Evolutionary conservation across 2,329 filamentous ascomycete genomes (phyloP).

Genomic region (Ceratocystiopsis brevicomis): DNA sequence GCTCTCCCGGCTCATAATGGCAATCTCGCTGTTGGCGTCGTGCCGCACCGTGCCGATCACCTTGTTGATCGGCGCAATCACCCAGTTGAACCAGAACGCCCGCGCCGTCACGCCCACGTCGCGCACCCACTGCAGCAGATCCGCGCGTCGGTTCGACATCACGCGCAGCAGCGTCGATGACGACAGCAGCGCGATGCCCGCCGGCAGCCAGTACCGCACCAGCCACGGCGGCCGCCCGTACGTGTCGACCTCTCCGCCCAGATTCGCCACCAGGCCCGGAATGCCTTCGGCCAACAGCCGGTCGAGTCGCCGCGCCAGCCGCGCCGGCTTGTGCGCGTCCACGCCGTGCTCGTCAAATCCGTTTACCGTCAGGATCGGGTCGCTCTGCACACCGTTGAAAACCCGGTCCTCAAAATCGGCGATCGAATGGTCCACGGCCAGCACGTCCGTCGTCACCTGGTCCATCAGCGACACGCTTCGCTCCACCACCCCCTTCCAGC

Average conservation of each 20-base stretch:
- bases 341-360: slow-evolving; percentile 31
- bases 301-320: slow-evolving; percentile 48
- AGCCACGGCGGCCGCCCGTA: slow-evolving; percentile 60
- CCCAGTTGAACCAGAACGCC: slow-evolving; percentile 95
- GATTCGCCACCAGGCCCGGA: slow-evolving; percentile 42
- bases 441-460: slow-evolving; percentile 57
- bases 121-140: slow-evolving; percentile 61
- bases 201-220: slow-evolving; percentile 78
- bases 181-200: slow-evolving; percentile 51
- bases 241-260: slow-evolving; percentile 33
- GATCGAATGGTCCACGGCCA: slow-evolving; percentile 41
- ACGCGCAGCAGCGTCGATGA: slow-evolving; percentile 75
- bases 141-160: slow-evolving; percentile 52
- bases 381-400: slow-evolving; percentile 41
- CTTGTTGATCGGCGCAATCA: slow-evolving; percentile 66
- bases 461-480: slow-evolving; percentile 74
- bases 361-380: slow-evolving; percentile 37
- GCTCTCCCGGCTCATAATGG: slow-evolving; percentile 88
- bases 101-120: slow-evolving; percentile 61
- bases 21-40: slow-evolving; percentile 80
- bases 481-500: slow-evolving; percentile 55
- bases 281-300: slow-evolving; percentile 50
- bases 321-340: slow-evolving; percentile 32
- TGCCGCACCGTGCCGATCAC: slow-evolving; percentile 85
- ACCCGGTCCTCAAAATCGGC: slow-evolving; percentile 47